Evolutionary conservation across 345 rosid species (phyloP).

Genomic region (Carallia pectinifolia): DNA sequence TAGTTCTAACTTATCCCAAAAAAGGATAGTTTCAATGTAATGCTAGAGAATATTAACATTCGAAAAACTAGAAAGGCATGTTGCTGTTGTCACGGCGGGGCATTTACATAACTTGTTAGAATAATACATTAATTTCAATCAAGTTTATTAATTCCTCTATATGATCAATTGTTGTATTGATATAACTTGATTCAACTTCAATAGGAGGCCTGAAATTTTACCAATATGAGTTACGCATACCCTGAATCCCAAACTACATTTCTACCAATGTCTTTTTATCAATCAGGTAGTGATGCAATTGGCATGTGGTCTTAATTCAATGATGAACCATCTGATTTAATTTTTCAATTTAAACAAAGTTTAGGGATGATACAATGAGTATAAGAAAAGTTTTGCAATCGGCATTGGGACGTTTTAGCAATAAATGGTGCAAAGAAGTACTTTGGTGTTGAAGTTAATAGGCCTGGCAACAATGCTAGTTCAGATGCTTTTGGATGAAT

Average conservation of each 20-base stretch:
- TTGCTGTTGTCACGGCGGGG: too few species aligned
- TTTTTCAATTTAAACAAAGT: constrained; percentile 40
- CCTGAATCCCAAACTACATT: constrained; percentile 46
- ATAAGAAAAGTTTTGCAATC: constrained; percentile 73
- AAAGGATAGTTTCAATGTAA: too few species aligned
- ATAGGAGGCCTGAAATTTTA: constrained; percentile 1
- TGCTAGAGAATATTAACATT: too few species aligned
- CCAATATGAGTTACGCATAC: constrained; percentile 55
- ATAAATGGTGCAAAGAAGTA: constrained; percentile 32
- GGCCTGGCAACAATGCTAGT: constrained; percentile 32
- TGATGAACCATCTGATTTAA: constrained; percentile 46
- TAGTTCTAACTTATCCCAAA: too few species aligned
- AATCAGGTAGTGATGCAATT: constrained; percentile 44
- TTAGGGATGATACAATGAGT: constrained; percentile 65
- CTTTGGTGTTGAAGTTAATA: constrained; percentile 39
- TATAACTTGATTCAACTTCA: neutral
- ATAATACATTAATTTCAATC: neutral
- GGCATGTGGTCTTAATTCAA: constrained; percentile 59
- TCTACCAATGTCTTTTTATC: constrained; percentile 29
- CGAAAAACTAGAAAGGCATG: too few species aligned
- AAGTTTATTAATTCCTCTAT: neutral
- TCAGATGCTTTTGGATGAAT: constrained; percentile 30
- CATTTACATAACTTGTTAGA: too few species aligned
- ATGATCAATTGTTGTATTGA: neutral
- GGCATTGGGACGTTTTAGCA: constrained; percentile 54